Evolutionary conservation across 2,329 filamentous ascomycete species (phyloP).

Genomic region (Trichoderma koningii): DNA sequence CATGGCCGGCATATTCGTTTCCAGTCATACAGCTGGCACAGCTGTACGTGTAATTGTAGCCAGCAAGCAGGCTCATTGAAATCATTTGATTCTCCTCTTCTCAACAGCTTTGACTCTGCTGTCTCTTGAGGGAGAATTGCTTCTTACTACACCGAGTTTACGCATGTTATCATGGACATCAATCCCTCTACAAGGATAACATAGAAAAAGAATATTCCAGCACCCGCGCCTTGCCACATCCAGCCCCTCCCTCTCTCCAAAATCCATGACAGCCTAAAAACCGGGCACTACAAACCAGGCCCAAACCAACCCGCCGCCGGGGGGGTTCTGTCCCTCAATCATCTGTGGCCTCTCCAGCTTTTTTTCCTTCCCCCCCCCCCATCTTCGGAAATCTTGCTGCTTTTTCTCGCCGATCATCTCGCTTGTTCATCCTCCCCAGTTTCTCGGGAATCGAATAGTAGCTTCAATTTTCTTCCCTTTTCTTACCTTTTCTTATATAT

Average conservation of each 20-base stretch:
- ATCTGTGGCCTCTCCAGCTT: background rate
- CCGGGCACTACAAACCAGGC: background rate
- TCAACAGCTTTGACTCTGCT: background rate
- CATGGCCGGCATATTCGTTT: too few relatives aligned
- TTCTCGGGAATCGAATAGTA: too few relatives aligned
- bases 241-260: background rate
- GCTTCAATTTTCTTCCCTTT: background rate
- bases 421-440: too few relatives aligned
- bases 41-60: too few relatives aligned
- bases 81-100: too few relatives aligned
- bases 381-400: too few relatives aligned
- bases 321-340: background rate
- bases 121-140: background rate
- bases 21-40: too few relatives aligned
- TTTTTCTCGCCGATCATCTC: background rate
- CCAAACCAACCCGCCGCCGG: constrained; percentile 6
- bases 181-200: background rate
- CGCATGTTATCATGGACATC: background rate
- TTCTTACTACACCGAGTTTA: background rate
- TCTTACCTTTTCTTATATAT: too few relatives aligned
- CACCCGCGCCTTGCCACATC: constrained; percentile 21
- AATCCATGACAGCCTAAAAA: too few relatives aligned
- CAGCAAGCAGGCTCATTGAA: too few relatives aligned
- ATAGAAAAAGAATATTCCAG: constrained; percentile 16
- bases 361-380: background rate